These are phyloP conservation scores for Arthrinium puccinioides DNA, from an alignment of 2,329 filamentous ascomycete species.

Conservation along the genomic window DNA sequence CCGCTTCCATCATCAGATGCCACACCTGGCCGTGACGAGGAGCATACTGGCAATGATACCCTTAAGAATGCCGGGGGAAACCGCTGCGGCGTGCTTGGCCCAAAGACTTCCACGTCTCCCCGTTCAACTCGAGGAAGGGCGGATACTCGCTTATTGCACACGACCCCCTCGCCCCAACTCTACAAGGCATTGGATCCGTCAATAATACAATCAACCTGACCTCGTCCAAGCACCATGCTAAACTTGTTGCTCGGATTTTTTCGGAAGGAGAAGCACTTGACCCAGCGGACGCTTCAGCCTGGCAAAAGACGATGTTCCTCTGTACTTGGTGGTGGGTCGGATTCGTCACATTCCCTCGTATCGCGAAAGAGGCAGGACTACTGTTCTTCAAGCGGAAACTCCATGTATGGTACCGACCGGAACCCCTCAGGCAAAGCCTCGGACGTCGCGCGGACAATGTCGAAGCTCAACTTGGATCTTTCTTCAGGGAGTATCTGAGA, in stretches of 20 bases:
- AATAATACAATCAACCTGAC: conserved; percentile 54
- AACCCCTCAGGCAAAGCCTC: conserved; percentile 50
- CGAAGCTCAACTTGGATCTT: conserved; percentile 39
- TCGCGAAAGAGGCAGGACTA: conserved; percentile 50
- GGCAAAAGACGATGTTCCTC: conserved; percentile 40
- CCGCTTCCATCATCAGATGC: neutral
- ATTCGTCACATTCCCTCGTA: conserved; percentile 58
- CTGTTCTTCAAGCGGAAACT: conserved; percentile 51
- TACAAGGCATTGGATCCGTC: conserved; percentile 34
- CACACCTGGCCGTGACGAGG: neutral
- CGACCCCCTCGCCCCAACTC: conserved; percentile 36
- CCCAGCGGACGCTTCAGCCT: conserved; percentile 33
- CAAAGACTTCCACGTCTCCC: conserved; percentile 72
- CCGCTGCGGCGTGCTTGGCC: conserved; percentile 46
- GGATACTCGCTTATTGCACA: conserved; percentile 42
- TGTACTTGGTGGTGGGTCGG: conserved; percentile 60
- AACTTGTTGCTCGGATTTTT: conserved; percentile 54
- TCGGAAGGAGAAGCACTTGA: conserved; percentile 45
- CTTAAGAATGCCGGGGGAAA: conserved; percentile 1
- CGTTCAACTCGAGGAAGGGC: conserved; percentile 60
- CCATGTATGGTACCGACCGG: conserved; percentile 58
- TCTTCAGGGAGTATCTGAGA: conserved; percentile 40
- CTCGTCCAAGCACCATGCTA: conserved; percentile 52
- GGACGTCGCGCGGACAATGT: conserved; percentile 41
- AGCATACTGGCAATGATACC: neutral